Percentiles rank a stretch among this genome's conserved stretches.
These are phyloP conservation scores for Fabrea salina DNA, from an alignment of 169 alveolate species.

Conservation along the genomic window DNA sequence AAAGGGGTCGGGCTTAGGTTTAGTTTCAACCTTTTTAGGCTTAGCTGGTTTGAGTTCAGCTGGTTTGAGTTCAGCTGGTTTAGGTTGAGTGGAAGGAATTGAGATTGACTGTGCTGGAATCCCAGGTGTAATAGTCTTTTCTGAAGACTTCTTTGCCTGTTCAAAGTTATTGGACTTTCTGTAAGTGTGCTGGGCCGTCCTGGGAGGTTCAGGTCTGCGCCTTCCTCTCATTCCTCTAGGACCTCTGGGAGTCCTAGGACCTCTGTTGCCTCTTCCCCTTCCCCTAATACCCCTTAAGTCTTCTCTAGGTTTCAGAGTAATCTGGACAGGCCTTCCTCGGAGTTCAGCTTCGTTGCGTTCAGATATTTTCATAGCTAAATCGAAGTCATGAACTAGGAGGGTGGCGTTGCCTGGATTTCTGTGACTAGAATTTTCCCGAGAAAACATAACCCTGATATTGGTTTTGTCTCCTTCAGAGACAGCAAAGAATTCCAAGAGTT, in stretches of 20 bases:
- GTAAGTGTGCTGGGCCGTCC: background rate
- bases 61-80: background rate
- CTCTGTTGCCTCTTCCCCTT: slow-evolving; percentile 23
- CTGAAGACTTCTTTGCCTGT: background rate
- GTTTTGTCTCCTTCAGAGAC: background rate
- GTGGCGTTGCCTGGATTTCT: background rate
- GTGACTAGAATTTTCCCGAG: background rate
- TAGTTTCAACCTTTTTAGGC: no score
- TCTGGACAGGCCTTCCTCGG: background rate
- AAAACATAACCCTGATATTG: background rate
- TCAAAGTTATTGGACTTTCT: background rate
- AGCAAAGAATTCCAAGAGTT: background rate
- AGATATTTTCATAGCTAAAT: background rate
- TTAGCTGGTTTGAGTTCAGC: background rate
- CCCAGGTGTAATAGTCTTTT: background rate
- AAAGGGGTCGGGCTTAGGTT: slow-evolving; percentile 11
- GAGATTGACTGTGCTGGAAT: background rate
- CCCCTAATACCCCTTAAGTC: background rate
- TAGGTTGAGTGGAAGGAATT: background rate
- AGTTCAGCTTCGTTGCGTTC: background rate
- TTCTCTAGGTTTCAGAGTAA: background rate
- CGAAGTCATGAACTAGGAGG: background rate
- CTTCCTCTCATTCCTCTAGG: background rate
- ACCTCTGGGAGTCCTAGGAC: background rate
- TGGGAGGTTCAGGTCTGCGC: background rate